Percentiles rank a stretch among this genome's conserved stretches.
These are phyloP conservation scores for Penicillium cosmopolitanum DNA, from an alignment of 495 filamentous ascomycete genomes.

Conservation along the genomic window DNA sequence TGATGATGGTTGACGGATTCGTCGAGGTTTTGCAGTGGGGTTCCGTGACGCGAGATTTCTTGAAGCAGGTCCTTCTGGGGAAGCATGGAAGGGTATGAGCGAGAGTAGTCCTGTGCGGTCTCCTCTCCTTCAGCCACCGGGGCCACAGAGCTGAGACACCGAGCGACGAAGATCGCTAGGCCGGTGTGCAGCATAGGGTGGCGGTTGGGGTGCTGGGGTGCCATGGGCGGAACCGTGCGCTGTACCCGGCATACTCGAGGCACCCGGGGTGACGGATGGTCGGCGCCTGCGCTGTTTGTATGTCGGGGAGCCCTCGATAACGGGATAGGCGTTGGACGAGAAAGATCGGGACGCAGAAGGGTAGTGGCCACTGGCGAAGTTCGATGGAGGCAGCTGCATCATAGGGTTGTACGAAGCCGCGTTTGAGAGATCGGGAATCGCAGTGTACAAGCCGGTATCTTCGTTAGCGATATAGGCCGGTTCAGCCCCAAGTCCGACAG, in stretches of 20 bases:
- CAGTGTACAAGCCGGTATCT: constrained; percentile 92
- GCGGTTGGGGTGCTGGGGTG: constrained; percentile 35
- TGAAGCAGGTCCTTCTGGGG: constrained; percentile 81
- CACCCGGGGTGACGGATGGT: constrained; percentile 82
- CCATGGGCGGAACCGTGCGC: constrained; percentile 32
- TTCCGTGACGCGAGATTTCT: constrained; percentile 84
- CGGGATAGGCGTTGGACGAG: constrained; percentile 85
- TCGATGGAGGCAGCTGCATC: constrained; percentile 90
- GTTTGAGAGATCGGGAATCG: constrained; percentile 78
- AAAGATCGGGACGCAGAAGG: constrained; percentile 68
- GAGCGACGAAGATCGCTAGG: constrained; percentile 90
- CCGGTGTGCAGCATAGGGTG: constrained; percentile 63
- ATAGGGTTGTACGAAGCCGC: constrained; percentile 68
- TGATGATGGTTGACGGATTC: constrained; percentile 70
- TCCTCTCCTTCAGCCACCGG: constrained; percentile 81
- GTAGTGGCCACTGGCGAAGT: constrained; percentile 76
- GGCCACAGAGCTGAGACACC: constrained; percentile 83
- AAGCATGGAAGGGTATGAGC: constrained; percentile 65
- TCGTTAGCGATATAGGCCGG: constrained; percentile 97
- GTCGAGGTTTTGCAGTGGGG: constrained; percentile 81
- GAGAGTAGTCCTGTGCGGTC: constrained; percentile 63
- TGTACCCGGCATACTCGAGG: constrained; percentile 64
- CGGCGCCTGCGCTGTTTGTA: constrained; percentile 96
- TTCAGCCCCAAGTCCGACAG: constrained; percentile 75
- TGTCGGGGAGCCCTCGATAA: constrained; percentile 95